A percentile compares a stretch with the other conserved stretches of the same genome.
Conservation (phyloP, 805 yeast species). For the Saccharomyces jurei region DNA sequence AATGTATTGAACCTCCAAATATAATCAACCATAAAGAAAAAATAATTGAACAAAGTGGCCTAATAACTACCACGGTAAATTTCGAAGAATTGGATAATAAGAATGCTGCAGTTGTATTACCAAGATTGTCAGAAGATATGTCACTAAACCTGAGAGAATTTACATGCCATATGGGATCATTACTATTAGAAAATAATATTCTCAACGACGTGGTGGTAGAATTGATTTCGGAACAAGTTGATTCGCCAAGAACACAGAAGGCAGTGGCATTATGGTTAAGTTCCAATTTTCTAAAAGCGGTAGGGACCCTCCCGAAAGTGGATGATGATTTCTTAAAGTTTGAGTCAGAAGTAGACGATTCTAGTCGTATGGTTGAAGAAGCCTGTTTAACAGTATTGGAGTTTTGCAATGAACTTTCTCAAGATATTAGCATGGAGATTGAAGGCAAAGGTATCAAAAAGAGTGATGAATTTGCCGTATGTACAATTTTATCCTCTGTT, state of each 20-base stretch:
- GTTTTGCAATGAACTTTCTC: constrained; percentile 37
- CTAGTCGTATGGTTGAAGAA: constrained; percentile 5
- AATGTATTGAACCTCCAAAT: neutral
- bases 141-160: constrained; percentile 13
- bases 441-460: constrained; percentile 11
- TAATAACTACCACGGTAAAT: neutral
- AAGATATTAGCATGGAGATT: constrained; percentile 22
- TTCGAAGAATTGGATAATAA: neutral
- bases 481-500: constrained; percentile 16
- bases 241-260: constrained; percentile 10
- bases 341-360: constrained; percentile 2
- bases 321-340: constrained; percentile 6
- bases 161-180: constrained; percentile 17
- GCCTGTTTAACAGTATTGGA: constrained; percentile 30
- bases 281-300: constrained; percentile 27
- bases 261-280: constrained; percentile 33
- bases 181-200: neutral
- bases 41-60: constrained; percentile 15
- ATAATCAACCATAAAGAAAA: constrained; percentile 1
- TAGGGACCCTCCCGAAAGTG: constrained; percentile 2
- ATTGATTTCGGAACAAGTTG: constrained; percentile 12
- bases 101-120: constrained; percentile 13
- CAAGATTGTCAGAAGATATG: constrained; percentile 16
- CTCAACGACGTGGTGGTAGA: constrained; percentile 13
- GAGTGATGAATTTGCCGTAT: constrained; percentile 18